A percentile compares a stretch with the other conserved stretches of the same genome.
Evolutionary conservation across 2,329 filamentous ascomycete species (phyloP).

Genomic region (Blastomyces silverae): DNA sequence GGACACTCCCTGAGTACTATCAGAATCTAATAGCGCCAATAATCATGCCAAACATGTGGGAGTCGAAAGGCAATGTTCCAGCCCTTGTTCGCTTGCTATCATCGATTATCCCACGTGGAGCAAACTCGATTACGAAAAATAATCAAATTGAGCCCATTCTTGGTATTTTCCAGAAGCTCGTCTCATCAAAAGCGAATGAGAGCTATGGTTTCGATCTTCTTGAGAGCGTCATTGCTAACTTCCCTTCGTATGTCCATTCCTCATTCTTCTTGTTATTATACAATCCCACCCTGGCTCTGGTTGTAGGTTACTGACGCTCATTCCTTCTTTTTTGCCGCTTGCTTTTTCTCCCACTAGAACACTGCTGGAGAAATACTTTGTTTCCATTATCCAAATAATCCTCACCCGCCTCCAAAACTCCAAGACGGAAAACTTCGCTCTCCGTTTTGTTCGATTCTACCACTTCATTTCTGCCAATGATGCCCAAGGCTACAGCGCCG

Average conservation of each 20-base stretch:
- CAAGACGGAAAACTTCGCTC: conserved; percentile 75
- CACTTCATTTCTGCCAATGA: conserved; percentile 77
- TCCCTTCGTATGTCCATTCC: conserved; percentile 59
- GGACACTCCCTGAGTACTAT: conserved; percentile 73
- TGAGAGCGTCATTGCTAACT: conserved; percentile 66
- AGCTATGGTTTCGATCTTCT: conserved; percentile 82
- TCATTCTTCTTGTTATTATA: background rate
- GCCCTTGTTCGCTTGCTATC: conserved; percentile 78
- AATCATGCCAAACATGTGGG: conserved; percentile 78
- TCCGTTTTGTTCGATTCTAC: conserved; percentile 89
- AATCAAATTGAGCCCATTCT: conserved; percentile 81
- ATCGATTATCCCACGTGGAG: conserved; percentile 72
- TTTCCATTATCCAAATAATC: conserved; percentile 71
- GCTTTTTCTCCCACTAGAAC: conserved; percentile 38
- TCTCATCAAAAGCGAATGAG: conserved; percentile 76
- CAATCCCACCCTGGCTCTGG: background rate
- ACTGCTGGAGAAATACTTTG: conserved; percentile 68
- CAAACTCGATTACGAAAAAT: conserved; percentile 63
- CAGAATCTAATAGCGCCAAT: conserved; percentile 70
- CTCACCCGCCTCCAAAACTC: conserved; percentile 64
- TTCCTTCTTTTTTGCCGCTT: background rate
- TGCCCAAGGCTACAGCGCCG: conserved; percentile 76
- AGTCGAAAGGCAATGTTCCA: conserved; percentile 85
- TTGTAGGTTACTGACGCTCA: conserved; percentile 7
- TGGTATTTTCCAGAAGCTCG: conserved; percentile 91